phyloP scores from a whole-genome alignment of 805 yeast species.

The Wickerhamomyces subpelliculosus region DNA sequence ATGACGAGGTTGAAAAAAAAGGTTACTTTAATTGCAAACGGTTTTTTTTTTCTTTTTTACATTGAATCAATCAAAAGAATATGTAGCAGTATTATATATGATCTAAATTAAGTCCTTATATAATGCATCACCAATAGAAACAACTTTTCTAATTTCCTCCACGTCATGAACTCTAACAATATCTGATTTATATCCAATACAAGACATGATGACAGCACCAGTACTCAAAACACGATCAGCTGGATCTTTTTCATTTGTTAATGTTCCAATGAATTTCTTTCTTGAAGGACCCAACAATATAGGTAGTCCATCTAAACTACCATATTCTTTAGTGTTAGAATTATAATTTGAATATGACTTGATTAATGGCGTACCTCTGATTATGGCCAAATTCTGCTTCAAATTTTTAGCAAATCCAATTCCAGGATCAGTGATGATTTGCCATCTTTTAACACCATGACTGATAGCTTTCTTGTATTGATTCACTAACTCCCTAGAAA shows the following conservation, averaged over 20 bases:
- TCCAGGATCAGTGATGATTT: conserved; percentile 89
- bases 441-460: conserved; percentile 80
- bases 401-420: conserved; percentile 88
- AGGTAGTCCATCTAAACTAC: conserved; percentile 37
- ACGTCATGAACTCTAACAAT: conserved; percentile 89
- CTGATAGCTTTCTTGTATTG: conserved; percentile 49
- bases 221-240: conserved; percentile 69
- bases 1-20: no score
- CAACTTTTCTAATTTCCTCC: conserved; percentile 44
- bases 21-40: no score
- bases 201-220: conserved; percentile 64
- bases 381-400: conserved; percentile 60
- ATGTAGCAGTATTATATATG: no score
- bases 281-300: conserved; percentile 83
- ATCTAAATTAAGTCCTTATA: conserved; percentile 31
- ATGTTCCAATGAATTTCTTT: conserved; percentile 75
- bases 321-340: conserved; percentile 14
- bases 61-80: no score
- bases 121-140: conserved; percentile 67
- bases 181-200: conserved; percentile 68
- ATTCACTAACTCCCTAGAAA: conserved; percentile 57
- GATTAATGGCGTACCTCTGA: conserved; percentile 40
- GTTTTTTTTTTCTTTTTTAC: no score
- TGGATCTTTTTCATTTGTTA: conserved; percentile 53
- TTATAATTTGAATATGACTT: conserved; percentile 42